These are phyloP conservation scores for Paecilomyces niveus DNA, from an alignment of 2,329 filamentous ascomycete species.

Conservation along the genomic window DNA sequence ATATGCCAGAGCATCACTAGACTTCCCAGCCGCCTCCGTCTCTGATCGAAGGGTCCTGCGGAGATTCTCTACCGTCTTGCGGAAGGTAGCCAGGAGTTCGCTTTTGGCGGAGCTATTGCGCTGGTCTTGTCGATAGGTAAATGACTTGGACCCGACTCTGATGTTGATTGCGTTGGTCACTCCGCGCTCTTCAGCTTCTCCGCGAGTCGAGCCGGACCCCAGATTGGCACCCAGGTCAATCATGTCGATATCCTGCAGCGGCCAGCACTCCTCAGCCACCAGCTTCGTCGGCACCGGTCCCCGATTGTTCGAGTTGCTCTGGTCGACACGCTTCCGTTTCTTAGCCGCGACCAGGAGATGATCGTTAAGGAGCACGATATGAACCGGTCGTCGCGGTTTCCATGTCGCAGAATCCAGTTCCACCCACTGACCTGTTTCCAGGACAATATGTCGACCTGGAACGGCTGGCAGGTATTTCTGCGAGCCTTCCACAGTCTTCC, in stretches of 20 bases:
- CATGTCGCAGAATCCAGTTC: constrained; percentile 96
- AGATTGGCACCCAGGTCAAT: constrained; percentile 66
- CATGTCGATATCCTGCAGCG: constrained; percentile 84
- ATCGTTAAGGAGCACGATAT: constrained; percentile 89
- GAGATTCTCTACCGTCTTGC: constrained; percentile 87
- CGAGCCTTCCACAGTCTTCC: constrained; percentile 95
- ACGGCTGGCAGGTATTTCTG: constrained; percentile 93
- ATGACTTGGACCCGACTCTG: constrained; percentile 80
- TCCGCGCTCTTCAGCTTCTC: constrained; percentile 47
- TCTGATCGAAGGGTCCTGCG: constrained; percentile 79
- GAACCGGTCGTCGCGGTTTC: constrained; percentile 82
- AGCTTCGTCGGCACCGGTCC: constrained; percentile 58
- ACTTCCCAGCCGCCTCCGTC: constrained; percentile 77
- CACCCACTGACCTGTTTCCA: constrained; percentile 90
- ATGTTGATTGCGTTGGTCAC: constrained; percentile 85
- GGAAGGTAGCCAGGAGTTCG: constrained; percentile 75
- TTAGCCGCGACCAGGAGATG: constrained; percentile 84
- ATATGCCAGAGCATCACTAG: constrained; percentile 78
- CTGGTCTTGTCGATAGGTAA: constrained; percentile 88
- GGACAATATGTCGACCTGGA: constrained; percentile 84
- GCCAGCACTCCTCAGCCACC: constrained; percentile 91
- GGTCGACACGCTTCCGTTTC: constrained; percentile 85
- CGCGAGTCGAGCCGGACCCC: constrained; percentile 27
- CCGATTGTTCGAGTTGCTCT: constrained; percentile 39
- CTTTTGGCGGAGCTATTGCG: constrained; percentile 71